Evolutionary conservation across 495 filamentous ascomycete species (phyloP), one percentile per base, ranked within the genome.

Genomic region (Aspergillus sclerotioniger): DNA sequence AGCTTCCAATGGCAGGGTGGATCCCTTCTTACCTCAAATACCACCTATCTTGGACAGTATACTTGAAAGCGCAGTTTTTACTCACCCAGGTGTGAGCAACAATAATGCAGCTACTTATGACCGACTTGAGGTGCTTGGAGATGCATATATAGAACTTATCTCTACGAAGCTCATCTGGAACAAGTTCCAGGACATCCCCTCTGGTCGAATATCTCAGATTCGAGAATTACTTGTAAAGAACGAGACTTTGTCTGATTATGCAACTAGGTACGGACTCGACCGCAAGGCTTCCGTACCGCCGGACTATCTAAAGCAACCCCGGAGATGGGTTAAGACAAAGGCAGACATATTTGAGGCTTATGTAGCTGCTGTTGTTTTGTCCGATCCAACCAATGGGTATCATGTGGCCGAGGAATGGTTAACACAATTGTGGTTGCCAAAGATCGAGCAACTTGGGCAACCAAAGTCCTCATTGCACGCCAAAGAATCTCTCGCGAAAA

Each of bases 261-360:
- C 89, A 9, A 61, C 80, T 13, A 67, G 71, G 3, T 96, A 93
- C 68, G 85, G 82, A 2, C 80, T 96, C 57, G 81, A 88, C 60
- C 77, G 78, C 56, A 80, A 76, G 39, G 80, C 84, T 25, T 74
- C 73, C 20, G 75, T 87, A 15, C 82, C 82, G n/a, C 53, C 61
- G 41, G 67, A 72, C 57, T 70, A 72, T 39, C 63, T 62, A 3
- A 68, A 70, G 10, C 64, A 76, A 51, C 62, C 71, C 8, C 79
- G 84, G 47, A 80, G 80, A 58, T 78, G 80, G 59, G 80, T 75
- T 29, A 96, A 96, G 68, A 83, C 87, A 16, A 73, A 85, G 48
- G 92, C 85, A 8, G 92, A 96, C 69, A 80, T 96, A 8, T 92
- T 96, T 65, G 92, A 96, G 70, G 87, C 92, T 2, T 96, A 93